Evolutionary conservation across 352 stramenopile genomes (phyloP), one percentile per base, ranked within the genome.

Genomic region (Phytophthora kernoviae): DNA sequence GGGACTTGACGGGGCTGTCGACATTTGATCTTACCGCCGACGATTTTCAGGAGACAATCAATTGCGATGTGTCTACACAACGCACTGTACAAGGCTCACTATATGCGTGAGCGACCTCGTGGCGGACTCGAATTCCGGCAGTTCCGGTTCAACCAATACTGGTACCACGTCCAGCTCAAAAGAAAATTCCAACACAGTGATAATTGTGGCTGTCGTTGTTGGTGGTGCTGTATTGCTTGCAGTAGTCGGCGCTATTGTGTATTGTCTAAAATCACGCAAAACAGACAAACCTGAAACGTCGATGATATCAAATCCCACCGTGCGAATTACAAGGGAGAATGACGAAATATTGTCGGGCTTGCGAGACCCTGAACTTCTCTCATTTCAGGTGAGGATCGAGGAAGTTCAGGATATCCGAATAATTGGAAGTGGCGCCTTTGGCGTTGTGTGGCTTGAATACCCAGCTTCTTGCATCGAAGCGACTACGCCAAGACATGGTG

Each of bases 351-450:
- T 64, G 33, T 60, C 54, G 15, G 44, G 70, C 36, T 70, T 36
- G 68, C 69, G n/a, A n/a, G n/a, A n/a, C n/a, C n/a, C n/a, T n/a
- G n/a, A n/a, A n/a, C n/a, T n/a, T n/a, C n/a, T n/a, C n/a, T n/a
- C n/a, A n/a, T n/a, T n/a, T n/a, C n/a, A n/a, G n/a, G n/a, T n/a
- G n/a, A n/a, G n/a, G n/a, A n/a, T n/a, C n/a, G n/a, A n/a, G n/a
- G n/a, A n/a, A n/a, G n/a, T n/a, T 11, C 42, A 70, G 14, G 65
- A 74, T 42, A 30, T 74, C 22, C 54, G 48, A n/a, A 46, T 61
- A 22, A 48, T 74, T 33, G 65, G 59, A 9, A 67, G 65, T 39
- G 60, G 65, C 5, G 59, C 65, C 6, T 74, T 60, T 47, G 65
- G 65, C 9, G 33, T 68, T 30, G 65, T 74, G 33, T 70, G 56